Evolutionary conservation across 768 basidiomycete species (phyloP).

Genomic region (Tylopilus vinaceipallidus): DNA sequence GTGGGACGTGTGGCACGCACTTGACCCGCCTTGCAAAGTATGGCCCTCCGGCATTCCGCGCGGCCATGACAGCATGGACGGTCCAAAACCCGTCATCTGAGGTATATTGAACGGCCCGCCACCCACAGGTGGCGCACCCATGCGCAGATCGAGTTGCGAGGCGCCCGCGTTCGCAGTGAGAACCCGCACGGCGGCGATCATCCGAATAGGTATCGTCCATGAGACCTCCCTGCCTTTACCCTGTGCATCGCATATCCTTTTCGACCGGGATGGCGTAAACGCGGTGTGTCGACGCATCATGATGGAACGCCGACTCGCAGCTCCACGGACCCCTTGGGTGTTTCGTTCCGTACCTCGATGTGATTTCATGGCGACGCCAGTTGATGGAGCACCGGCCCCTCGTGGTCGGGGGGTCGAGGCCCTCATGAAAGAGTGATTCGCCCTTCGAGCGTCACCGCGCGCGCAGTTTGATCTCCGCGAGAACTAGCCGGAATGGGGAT

Average conservation of each 20-base stretch:
- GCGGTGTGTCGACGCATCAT: too few species aligned
- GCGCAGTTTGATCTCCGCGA: conserved; percentile 37
- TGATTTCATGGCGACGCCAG: conserved; percentile 1
- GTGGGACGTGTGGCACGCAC: neutral
- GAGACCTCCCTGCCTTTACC: neutral
- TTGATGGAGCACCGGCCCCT: conserved; percentile 4
- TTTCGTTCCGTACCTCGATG: neutral
- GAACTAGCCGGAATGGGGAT: too few species aligned
- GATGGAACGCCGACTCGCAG: neutral
- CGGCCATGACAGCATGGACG: too few species aligned
- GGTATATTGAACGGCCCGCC: too few species aligned
- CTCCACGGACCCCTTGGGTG: conserved; percentile 31
- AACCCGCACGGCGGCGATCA: neutral
- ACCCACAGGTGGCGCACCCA: too few species aligned
- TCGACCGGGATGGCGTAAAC: conserved; percentile 1
- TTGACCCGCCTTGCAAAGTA: too few species aligned
- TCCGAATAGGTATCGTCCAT: conserved; percentile 2
- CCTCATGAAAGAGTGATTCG: too few species aligned
- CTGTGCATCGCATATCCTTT: neutral
- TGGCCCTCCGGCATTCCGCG: too few species aligned
- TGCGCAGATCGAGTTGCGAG: neutral
- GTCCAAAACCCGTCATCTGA: too few species aligned
- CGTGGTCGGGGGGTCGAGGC: too few species aligned
- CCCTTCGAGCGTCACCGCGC: too few species aligned
- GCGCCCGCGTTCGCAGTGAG: neutral